Conservation (phyloP, 2,329 filamentous ascomycete genomes). For the Fusarium pseudonygamai region DNA sequence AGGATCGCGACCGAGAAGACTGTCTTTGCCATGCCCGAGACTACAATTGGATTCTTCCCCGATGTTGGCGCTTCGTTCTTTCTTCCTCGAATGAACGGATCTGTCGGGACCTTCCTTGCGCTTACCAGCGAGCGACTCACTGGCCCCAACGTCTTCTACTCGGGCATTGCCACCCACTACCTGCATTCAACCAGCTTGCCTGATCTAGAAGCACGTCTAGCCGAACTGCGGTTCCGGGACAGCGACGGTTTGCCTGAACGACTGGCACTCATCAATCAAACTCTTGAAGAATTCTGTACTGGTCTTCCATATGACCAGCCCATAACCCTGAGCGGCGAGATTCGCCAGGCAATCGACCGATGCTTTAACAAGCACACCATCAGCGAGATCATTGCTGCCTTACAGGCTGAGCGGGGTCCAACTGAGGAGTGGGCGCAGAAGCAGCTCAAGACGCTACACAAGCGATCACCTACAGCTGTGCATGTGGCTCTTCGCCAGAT, state of each 20-base stretch:
- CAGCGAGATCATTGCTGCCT: conserved; percentile 73
- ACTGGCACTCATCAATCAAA: conserved; percentile 79
- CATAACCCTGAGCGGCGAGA: conserved; percentile 71
- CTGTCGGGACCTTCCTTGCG: conserved; percentile 90
- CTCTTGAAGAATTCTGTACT: conserved; percentile 91
- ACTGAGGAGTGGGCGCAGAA: conserved; percentile 79
- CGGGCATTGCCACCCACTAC: conserved; percentile 95
- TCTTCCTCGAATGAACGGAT: conserved; percentile 86
- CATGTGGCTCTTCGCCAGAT: conserved; percentile 87
- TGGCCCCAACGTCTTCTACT: conserved; percentile 88
- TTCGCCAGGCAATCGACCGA: conserved; percentile 85
- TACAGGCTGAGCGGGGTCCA: conserved; percentile 63
- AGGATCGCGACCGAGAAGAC: conserved; percentile 96
- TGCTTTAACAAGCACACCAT: conserved; percentile 77
- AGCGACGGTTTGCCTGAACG: conserved; percentile 70
- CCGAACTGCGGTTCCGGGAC: conserved; percentile 90
- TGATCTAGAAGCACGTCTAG: conserved; percentile 82
- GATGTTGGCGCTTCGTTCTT: conserved; percentile 98
- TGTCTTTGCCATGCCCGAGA: conserved; percentile 98
- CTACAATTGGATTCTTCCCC: conserved; percentile 97
- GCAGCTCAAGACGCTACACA: conserved; percentile 77
- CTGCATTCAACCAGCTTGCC: conserved; percentile 89
- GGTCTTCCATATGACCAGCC: conserved; percentile 81
- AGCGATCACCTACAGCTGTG: conserved; percentile 86
- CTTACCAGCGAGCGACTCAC: conserved; percentile 86